Base-by-base conservation (phyloP, 441 rosid genomes). In the Jatropha podagrica region DNA sequence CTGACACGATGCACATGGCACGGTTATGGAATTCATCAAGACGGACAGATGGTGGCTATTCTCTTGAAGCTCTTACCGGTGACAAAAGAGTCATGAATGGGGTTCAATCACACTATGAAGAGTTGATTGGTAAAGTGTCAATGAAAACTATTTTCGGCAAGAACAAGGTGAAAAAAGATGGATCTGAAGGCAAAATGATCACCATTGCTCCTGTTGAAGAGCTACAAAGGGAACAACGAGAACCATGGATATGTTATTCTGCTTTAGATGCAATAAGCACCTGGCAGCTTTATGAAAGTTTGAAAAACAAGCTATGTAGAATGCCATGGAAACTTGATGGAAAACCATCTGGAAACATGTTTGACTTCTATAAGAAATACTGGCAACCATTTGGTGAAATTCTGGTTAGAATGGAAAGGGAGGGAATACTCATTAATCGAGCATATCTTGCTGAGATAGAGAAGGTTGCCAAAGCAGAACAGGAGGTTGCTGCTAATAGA, bases 1-100 rank as follows among this genome's bases (percentile, higher is more conserved):
- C 96, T 46, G 99, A 95, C 79, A 95, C 99, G 66, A 93, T 95
- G 95, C 99, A 92, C 85, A 93, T 95, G 99, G 99, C 99, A 72
- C 85, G 98, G 32, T 79, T 93, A 72, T 93, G 97, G 97, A 88
- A 95, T 86, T 95, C 99, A 60, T 92, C 99, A 38, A 88, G 98
- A 78, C 87, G 85, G 64, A 84, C 81, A 66, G 81, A 68, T 0
- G 99, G 99, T 84, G 99, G 97, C 26, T 96, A 96, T 85, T 92
- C 97, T 60, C 94, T 96, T 58, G 99, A 96, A 89, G 98, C 94
- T 79, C 98, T 96, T 76, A 90, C 97, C 4, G 81, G 94, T 72
- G 93, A 93, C 72, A 75, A 66, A 72, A 81, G 59, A 56, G 90
- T 95, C 76, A 91, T 92, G 88, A 59, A 76, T 65, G 87, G 79